Evolutionary conservation across 306 rosid genomes (phyloP).

Genomic region (Oemleria cerasiformis): DNA sequence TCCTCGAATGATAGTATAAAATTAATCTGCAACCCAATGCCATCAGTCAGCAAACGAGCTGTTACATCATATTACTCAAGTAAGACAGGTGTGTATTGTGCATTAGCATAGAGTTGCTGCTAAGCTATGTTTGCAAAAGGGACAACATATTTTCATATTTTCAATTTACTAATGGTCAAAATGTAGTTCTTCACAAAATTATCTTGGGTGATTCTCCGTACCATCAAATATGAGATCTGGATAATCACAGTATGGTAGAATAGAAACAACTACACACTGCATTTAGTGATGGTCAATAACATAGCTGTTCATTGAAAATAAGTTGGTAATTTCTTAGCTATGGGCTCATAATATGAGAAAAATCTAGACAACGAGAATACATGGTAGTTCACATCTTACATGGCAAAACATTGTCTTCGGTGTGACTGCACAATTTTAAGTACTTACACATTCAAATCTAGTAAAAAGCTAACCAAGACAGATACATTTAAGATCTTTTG

Average conservation of each 20-base stretch:
- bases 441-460: background rate
- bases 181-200: background rate
- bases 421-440: background rate
- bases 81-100: background rate
- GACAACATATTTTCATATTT: background rate
- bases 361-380: background rate
- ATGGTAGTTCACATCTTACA: background rate
- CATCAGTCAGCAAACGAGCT: conserved; percentile 22
- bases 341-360: background rate
- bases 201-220: background rate
- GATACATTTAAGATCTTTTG: background rate
- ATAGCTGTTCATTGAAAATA: background rate
- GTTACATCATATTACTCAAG: background rate
- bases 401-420: background rate
- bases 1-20: conserved; percentile 88
- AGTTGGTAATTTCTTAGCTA: background rate
- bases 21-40: conserved; percentile 69
- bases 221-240: background rate
- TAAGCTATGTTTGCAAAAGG: background rate
- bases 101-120: background rate
- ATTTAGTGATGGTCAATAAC: background rate
- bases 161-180: background rate
- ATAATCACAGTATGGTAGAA: background rate
- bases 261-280: background rate
- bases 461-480: background rate